phyloP scores from a whole-genome alignment of 2,329 filamentous ascomycete species.

The Verticillium alfalfae region DNA sequence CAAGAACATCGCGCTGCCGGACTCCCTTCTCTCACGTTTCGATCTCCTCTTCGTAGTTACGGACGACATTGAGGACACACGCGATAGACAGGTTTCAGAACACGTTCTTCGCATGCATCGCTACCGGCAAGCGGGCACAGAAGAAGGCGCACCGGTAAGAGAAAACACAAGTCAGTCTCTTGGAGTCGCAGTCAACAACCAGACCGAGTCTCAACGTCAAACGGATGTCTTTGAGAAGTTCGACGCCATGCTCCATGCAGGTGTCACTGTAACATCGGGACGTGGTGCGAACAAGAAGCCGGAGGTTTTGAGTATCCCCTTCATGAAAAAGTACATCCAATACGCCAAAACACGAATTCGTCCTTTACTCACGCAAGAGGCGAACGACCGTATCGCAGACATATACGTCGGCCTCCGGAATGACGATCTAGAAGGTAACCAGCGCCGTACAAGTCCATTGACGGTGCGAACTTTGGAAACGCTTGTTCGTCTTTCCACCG shows the following conservation, averaged over 20 bases:
- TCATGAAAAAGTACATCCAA: constrained; percentile 99
- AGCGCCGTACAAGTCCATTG: constrained; percentile 88
- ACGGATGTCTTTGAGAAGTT: constrained; percentile 96
- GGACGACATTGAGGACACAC: constrained; percentile 92
- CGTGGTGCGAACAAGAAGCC: constrained; percentile 70
- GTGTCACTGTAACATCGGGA: constrained; percentile 71
- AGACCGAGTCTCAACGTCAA: constrained; percentile 64
- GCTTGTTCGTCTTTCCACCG: constrained; percentile 93
- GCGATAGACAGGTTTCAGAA: constrained; percentile 88
- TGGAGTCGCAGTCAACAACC: constrained; percentile 78
- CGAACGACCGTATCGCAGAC: constrained; percentile 84
- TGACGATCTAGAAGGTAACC: constrained; percentile 91
- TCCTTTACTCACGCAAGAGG: constrained; percentile 84
- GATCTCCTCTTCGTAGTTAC: constrained; percentile 97
- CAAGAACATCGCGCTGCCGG: constrained; percentile 94
- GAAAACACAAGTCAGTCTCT: constrained; percentile 81
- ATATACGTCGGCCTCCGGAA: constrained; percentile 92
- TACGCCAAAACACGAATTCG: constrained; percentile 92
- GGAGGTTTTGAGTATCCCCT: constrained; percentile 90
- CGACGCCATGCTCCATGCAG: constrained; percentile 91
- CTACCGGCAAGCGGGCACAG: constrained; percentile 85
- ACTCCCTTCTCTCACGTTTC: constrained; percentile 95
- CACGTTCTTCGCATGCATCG: constrained; percentile 96
- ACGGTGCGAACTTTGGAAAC: constrained; percentile 97
- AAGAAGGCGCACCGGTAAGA: constrained; percentile 90